These are phyloP conservation scores for Claviceps maximensis DNA, from an alignment of 2,329 filamentous ascomycete genomes.

Conservation along the genomic window DNA sequence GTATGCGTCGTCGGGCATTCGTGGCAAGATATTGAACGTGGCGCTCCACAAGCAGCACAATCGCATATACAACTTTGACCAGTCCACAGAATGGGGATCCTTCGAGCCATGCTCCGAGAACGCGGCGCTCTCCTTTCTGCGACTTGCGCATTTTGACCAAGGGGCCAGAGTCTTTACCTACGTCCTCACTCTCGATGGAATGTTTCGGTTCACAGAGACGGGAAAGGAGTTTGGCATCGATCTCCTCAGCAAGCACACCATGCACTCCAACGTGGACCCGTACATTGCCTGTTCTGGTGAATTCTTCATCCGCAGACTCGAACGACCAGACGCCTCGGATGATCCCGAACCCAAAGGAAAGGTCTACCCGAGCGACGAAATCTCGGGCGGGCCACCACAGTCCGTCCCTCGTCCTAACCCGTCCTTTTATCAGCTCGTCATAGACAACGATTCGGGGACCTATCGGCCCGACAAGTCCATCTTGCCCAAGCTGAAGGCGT, in stretches of 20 bases:
- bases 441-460: conserved; percentile 91
- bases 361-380: conserved; percentile 38
- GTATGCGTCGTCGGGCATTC: conserved; percentile 66
- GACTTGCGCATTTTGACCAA: conserved; percentile 74
- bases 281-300: conserved; percentile 90
- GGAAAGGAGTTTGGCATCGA: conserved; percentile 94
- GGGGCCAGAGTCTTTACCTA: conserved; percentile 86
- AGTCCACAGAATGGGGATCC: conserved; percentile 56
- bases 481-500: conserved; percentile 57
- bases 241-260: conserved; percentile 85
- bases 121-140: conserved; percentile 67
- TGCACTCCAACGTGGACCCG: conserved; percentile 85
- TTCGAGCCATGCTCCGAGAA: conserved; percentile 55
- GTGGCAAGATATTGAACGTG: conserved; percentile 68
- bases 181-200: conserved; percentile 73
- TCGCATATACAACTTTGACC: conserved; percentile 80
- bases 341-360: conserved; percentile 29
- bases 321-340: conserved; percentile 31
- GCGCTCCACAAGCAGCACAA: conserved; percentile 82
- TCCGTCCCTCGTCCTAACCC: conserved; percentile 31
- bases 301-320: conserved; percentile 70
- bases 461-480: conserved; percentile 75
- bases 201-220: conserved; percentile 86
- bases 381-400: conserved; percentile 33
- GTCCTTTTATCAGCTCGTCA: conserved; percentile 68